These are phyloP conservation scores for Vicia faba DNA, from an alignment of 306 rosid genomes.

Conservation along the genomic window DNA sequence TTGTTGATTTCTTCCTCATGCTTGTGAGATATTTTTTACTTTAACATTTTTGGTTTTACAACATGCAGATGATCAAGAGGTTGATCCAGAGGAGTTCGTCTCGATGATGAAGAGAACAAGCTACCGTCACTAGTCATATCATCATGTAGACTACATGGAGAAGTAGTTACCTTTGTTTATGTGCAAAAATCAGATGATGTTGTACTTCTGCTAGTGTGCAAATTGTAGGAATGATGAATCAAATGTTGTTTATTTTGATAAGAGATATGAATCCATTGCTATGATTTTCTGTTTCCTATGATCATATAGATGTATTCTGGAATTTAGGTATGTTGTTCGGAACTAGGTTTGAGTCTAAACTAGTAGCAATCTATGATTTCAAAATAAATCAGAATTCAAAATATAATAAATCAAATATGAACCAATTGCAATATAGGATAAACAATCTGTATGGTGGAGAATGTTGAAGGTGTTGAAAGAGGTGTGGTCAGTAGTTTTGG, in stretches of 20 bases:
- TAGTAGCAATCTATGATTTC: no score
- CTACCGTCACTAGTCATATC: conserved; percentile 32
- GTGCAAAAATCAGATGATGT: not conserved
- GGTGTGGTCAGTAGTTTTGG: no score
- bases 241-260: not conserved
- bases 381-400: no score
- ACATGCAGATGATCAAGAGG: conserved; percentile 72
- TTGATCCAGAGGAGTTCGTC: conserved; percentile 57
- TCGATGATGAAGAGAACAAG: conserved; percentile 69
- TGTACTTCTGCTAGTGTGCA: conserved; percentile 10
- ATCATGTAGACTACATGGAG: not conserved
- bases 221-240: not conserved
- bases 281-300: not conserved
- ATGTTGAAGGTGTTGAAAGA: no score
- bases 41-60: conserved; percentile 14
- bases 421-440: no score
- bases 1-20: conserved; percentile 2
- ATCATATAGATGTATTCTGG: not conserved
- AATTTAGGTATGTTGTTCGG: not conserved
- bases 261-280: not conserved
- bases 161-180: conserved; percentile 15
- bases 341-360: not conserved
- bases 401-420: no score
- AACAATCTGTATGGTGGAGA: no score
- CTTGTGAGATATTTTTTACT: conserved; percentile 12